A percentile compares a stretch with the other conserved stretches of the same genome.
phyloP scores from a whole-genome alignment of 2,329 filamentous ascomycete species.

The Raffaelea albimanens region DNA sequence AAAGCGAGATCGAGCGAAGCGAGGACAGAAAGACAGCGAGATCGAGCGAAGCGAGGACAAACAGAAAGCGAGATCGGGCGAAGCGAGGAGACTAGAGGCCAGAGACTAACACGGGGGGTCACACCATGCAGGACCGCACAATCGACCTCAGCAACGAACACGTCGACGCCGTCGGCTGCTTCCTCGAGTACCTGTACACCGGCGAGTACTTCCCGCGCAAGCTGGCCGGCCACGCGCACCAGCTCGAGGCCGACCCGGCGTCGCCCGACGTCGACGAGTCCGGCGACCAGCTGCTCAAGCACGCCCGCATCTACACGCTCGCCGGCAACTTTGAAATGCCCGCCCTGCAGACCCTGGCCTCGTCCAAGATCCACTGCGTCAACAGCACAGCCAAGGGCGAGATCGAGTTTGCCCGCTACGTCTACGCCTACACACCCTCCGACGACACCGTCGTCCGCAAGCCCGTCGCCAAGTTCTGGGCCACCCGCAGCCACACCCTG shows the following conservation, averaged over 20 bases:
- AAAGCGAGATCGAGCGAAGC: not conserved
- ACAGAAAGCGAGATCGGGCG: no score
- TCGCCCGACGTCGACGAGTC: slow-evolving; percentile 61
- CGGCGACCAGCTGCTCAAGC: slow-evolving; percentile 77
- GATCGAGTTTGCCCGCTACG: slow-evolving; percentile 84
- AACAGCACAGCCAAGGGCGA: slow-evolving; percentile 82
- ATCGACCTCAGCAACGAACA: slow-evolving; percentile 61
- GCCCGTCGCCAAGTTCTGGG: slow-evolving; percentile 88
- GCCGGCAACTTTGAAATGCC: slow-evolving; percentile 67
- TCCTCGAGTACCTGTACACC: slow-evolving; percentile 78
- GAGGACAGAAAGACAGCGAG: not conserved
- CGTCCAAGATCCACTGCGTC: slow-evolving; percentile 86
- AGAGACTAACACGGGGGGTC: no score
- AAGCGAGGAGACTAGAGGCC: no score
- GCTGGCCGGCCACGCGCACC: slow-evolving; percentile 45
- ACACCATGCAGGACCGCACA: slow-evolving; percentile 41
- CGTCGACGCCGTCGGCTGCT: slow-evolving; percentile 65
- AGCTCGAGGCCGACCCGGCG: slow-evolving; percentile 59
- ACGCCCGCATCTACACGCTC: slow-evolving; percentile 82
- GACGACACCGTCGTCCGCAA: slow-evolving; percentile 67
- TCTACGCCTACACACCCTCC: slow-evolving; percentile 65
- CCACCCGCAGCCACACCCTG: slow-evolving; percentile 66
- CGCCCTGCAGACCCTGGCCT: slow-evolving; percentile 64
- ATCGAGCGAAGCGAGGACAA: no score
- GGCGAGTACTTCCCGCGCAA: slow-evolving; percentile 76